Conservation (phyloP, 2,329 filamentous ascomycete genomes). For the Rutstroemia sydowiana region DNA sequence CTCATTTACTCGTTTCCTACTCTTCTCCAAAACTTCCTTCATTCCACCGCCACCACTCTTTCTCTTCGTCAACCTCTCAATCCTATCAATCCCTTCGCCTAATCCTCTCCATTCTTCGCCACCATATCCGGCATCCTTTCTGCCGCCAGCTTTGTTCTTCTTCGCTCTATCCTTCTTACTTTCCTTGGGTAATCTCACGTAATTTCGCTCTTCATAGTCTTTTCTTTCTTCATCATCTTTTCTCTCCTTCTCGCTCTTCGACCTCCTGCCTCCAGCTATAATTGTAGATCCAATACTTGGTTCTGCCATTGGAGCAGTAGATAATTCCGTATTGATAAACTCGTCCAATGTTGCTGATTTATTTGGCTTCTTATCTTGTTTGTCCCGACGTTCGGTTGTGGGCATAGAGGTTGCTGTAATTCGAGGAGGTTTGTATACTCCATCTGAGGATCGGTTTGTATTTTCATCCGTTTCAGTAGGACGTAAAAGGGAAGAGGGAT, state of each 20-base stretch:
- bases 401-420: slow-evolving; percentile 85
- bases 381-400: slow-evolving; percentile 42
- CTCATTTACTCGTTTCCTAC: slow-evolving; percentile 71
- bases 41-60: slow-evolving; percentile 44
- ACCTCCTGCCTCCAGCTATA: slow-evolving; percentile 65
- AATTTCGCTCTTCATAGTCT: slow-evolving; percentile 89
- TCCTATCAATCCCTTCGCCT: slow-evolving; percentile 78
- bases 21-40: slow-evolving; percentile 64
- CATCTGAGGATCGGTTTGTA: slow-evolving; percentile 43
- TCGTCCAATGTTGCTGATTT: slow-evolving; percentile 87
- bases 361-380: slow-evolving; percentile 51
- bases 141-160: slow-evolving; percentile 36
- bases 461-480: slow-evolving; percentile 21
- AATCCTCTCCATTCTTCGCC: slow-evolving; percentile 90
- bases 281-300: slow-evolving; percentile 92
- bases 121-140: slow-evolving; percentile 57
- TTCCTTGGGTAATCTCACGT: slow-evolving; percentile 75
- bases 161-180: slow-evolving; percentile 83
- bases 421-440: slow-evolving; percentile 81
- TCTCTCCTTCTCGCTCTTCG: slow-evolving; percentile 70
- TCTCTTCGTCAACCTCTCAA: slow-evolving; percentile 71
- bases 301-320: slow-evolving; percentile 70
- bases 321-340: slow-evolving; percentile 80
- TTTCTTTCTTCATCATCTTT: slow-evolving; percentile 70
- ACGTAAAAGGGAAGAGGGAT: slow-evolving; percentile 39